Conservation (phyloP, 257 asterid species). For the Gentiana macrophylla region DNA sequence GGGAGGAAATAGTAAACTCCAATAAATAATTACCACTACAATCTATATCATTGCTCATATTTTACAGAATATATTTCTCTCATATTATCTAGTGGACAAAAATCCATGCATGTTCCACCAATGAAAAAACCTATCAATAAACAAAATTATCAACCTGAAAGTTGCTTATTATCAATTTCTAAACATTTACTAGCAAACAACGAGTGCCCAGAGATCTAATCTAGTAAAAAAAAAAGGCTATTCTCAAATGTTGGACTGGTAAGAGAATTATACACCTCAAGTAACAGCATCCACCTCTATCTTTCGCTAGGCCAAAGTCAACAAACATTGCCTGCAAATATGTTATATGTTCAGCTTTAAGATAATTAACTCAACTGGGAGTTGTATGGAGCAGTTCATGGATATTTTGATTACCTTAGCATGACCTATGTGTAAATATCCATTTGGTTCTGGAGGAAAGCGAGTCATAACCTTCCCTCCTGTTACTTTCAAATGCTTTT, state of each 20-base stretch:
- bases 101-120: too few relatives aligned
- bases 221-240: too few relatives aligned
- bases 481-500: constrained; percentile 66
- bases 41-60: too few relatives aligned
- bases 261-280: constrained; percentile 38
- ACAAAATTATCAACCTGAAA: too few relatives aligned
- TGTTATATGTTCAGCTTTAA: neutral
- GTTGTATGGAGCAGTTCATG: neutral
- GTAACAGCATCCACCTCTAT: constrained; percentile 90
- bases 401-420: constrained; percentile 59
- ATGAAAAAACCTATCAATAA: too few relatives aligned
- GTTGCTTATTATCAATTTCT: too few relatives aligned
- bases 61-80: too few relatives aligned
- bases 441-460: constrained; percentile 99
- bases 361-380: too few relatives aligned
- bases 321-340: constrained; percentile 91
- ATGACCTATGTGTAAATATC: constrained; percentile 92
- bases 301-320: constrained; percentile 93
- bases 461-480: constrained; percentile 80
- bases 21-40: neutral
- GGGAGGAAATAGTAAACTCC: neutral
- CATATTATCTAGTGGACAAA: too few relatives aligned
- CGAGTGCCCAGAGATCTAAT: too few relatives aligned
- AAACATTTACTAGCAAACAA: too few relatives aligned
- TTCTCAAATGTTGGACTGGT: too few relatives aligned